Base-by-base conservation (phyloP, 257 asterid genomes). In the Craterostigma plantagineum region DNA sequence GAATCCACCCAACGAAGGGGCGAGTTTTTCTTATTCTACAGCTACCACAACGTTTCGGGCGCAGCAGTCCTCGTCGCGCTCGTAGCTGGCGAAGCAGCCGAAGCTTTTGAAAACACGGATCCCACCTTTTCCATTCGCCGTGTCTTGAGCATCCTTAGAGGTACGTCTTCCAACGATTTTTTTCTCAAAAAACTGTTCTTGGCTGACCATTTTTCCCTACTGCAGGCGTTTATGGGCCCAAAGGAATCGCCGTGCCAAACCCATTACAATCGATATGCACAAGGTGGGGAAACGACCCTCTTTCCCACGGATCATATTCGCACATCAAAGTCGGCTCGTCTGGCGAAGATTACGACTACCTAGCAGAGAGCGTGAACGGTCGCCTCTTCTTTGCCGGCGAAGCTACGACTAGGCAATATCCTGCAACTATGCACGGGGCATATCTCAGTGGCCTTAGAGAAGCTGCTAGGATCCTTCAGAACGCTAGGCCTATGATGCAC, bases 351-450 rank as follows among this genome's bases (percentile, higher is more conserved):
- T 77, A 81, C 38, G 93, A 81, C 53, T 53, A 62, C 59, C 82
- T 81, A 17, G 77, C 83, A 35, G 93, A 81, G 65, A 69, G 53
- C 50, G 64, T 77, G 30, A 80, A 50, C 11, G 63, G 41, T 48
- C 74, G 78, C 45, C 59, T 81, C 46, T 81, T 74, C 62, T 77
- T n/a, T 81, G 91, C 77, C 27, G 93, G 91, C 34, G 93, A 81
- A 62, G 93, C 93, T 49, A 81, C 93, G 8, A 81, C 59, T 33
- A 70, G 86, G 45, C 75, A 81, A 54, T 71, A 73, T 54, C 92
- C 93, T n/a, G 93, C 93, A 53, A 81, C 93, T 57, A 80, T 80
- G 93, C 93, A 76, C 14, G 91, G 93, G 38, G 93, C 93, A 49
- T 81, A 73, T 48, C 80, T 81, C 52, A 81, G 93, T 46, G 93